A percentile compares a stretch with the other conserved stretches of the same genome.
These are phyloP conservation scores for Aspergillus novofumigatus DNA, from an alignment of 2,329 filamentous ascomycete genomes.

Conservation along the genomic window DNA sequence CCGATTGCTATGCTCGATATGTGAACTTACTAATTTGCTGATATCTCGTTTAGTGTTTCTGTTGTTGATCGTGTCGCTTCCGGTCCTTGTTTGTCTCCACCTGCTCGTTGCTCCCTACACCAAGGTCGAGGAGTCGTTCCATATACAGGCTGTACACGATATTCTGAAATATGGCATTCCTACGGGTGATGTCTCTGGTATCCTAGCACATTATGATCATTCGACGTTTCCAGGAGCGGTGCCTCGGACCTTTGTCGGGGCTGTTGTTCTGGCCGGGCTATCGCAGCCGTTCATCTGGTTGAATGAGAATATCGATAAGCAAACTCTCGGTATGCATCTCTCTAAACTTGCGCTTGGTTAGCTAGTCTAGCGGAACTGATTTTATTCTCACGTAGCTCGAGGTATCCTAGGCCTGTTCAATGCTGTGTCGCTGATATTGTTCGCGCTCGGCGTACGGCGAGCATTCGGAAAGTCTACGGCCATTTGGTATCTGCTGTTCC, in stretches of 20 bases:
- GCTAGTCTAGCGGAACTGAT: neutral
- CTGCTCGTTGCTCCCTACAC: constrained; percentile 78
- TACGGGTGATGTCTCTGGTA: constrained; percentile 47
- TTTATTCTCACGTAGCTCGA: constrained; percentile 52
- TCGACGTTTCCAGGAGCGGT: constrained; percentile 86
- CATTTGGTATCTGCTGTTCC: constrained; percentile 75
- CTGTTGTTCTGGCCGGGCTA: constrained; percentile 70
- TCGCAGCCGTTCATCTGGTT: constrained; percentile 62
- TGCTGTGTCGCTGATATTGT: constrained; percentile 62
- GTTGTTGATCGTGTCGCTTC: constrained; percentile 51
- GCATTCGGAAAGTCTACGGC: constrained; percentile 66
- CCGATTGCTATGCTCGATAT: neutral
- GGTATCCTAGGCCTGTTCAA: constrained; percentile 76
- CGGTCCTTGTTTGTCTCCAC: constrained; percentile 62
- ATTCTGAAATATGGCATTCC: constrained; percentile 78
- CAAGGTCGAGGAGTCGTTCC: constrained; percentile 98
- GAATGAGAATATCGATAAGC: constrained; percentile 54
- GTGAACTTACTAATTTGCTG: neutral
- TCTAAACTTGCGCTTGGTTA: neutral
- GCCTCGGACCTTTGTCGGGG: constrained; percentile 82
- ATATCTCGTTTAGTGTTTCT: constrained; percentile 7
- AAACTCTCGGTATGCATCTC: constrained; percentile 49
- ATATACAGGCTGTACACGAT: constrained; percentile 90
- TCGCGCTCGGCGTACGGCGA: constrained; percentile 59
- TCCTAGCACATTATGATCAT: constrained; percentile 75